phyloP scores from a whole-genome alignment of 805 yeast species.

The Wickerhamiella alocasiicola region DNA sequence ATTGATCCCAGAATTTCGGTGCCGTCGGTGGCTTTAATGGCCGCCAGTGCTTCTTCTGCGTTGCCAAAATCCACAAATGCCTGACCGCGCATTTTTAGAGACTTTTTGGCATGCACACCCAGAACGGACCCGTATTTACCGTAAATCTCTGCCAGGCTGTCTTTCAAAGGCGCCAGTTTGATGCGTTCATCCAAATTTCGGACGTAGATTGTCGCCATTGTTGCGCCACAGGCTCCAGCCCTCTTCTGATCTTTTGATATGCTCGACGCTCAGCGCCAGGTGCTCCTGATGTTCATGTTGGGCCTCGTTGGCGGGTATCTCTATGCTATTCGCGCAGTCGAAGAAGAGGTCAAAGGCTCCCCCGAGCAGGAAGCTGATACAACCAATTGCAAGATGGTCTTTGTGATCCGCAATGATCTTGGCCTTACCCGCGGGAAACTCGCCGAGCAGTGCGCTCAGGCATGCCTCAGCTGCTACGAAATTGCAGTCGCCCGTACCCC shows the following conservation, averaged over 20 bases:
- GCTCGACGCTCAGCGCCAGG: slow-evolving; percentile 32
- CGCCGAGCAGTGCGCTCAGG: slow-evolving; percentile 97
- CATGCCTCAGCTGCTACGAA: slow-evolving; percentile 83
- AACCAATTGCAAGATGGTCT: slow-evolving; percentile 44
- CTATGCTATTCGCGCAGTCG: slow-evolving; percentile 9
- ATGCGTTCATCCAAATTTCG: slow-evolving; percentile 64
- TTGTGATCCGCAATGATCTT: slow-evolving; percentile 77
- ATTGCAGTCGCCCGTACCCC: slow-evolving; percentile 45
- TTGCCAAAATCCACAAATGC: slow-evolving; percentile 55
- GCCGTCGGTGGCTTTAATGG: slow-evolving; percentile 32
- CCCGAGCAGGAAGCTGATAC: slow-evolving; percentile 1
- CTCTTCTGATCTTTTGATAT: too few species aligned
- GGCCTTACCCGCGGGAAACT: slow-evolving; percentile 91
- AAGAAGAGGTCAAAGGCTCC: not conserved
- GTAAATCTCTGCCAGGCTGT: slow-evolving; percentile 34
- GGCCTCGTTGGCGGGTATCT: slow-evolving; percentile 12
- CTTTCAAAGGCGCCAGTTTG: slow-evolving; percentile 38
- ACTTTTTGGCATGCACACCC: slow-evolving; percentile 45
- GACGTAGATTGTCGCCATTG: slow-evolving; percentile 36
- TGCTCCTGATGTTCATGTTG: slow-evolving; percentile 7
- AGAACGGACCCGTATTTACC: slow-evolving; percentile 36
- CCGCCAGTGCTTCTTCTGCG: slow-evolving; percentile 34
- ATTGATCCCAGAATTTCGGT: slow-evolving; percentile 36
- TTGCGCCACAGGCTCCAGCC: not conserved
- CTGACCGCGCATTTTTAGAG: slow-evolving; percentile 64